Evolutionary conservation across 2,329 filamentous ascomycete genomes (phyloP).

Genomic region (Colletotrichum sojae): DNA sequence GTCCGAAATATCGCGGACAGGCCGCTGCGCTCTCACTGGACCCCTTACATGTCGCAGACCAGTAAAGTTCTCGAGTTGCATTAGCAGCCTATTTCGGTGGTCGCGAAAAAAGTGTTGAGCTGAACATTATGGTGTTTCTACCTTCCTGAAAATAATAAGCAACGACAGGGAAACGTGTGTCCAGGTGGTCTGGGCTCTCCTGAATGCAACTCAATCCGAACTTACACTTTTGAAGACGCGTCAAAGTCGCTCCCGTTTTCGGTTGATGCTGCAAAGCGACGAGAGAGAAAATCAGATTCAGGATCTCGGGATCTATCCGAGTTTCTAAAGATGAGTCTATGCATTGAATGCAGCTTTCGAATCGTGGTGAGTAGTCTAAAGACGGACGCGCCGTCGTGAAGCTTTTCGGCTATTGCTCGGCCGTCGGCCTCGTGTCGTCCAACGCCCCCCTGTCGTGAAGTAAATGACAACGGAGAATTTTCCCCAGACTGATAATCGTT

Average conservation of each 20-base stretch:
- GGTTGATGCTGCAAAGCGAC: background rate
- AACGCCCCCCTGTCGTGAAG: background rate
- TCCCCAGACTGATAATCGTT: slow-evolving; percentile 5
- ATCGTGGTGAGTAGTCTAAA: too few species aligned
- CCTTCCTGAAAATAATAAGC: background rate
- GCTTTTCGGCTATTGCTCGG: background rate
- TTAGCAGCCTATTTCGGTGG: background rate
- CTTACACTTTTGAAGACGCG: background rate
- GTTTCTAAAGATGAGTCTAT: background rate
- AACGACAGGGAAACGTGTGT: background rate
- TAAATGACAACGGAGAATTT: background rate
- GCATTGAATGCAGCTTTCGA: too few species aligned
- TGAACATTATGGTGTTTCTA: background rate
- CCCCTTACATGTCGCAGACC: background rate
- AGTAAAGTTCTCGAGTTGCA: slow-evolving; percentile 11
- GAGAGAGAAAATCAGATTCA: too few species aligned
- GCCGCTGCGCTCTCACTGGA: too few species aligned
- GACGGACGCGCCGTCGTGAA: background rate
- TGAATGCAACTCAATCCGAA: background rate
- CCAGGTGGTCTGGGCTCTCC: background rate
- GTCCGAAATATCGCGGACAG: slow-evolving; percentile 7
- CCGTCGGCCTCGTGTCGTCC: background rate
- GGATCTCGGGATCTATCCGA: background rate
- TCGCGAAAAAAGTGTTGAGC: background rate
- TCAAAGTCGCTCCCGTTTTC: background rate